phyloP scores from a whole-genome alignment of 768 basidiomycete genomes.

The Russula foetens region DNA sequence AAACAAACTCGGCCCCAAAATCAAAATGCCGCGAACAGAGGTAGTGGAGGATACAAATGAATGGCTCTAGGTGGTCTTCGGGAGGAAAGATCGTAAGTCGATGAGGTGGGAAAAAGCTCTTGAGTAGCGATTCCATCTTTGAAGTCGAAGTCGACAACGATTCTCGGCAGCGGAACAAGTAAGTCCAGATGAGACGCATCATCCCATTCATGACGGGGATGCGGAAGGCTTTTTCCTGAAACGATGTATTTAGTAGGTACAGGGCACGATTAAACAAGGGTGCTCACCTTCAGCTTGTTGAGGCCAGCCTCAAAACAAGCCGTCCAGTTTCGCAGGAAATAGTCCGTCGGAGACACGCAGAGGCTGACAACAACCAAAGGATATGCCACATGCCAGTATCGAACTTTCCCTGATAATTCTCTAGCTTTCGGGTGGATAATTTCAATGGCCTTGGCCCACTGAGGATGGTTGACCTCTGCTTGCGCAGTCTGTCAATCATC shows the following conservation, averaged over 20 bases:
- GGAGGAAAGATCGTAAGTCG: slow-evolving; percentile 50
- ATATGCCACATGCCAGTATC: slow-evolving; percentile 85
- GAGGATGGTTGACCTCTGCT: slow-evolving; percentile 91
- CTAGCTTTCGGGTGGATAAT: slow-evolving; percentile 72
- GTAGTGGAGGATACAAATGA: slow-evolving; percentile 75
- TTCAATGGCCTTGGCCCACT: slow-evolving; percentile 91
- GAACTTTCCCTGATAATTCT: slow-evolving; percentile 80
- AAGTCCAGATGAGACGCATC: slow-evolving; percentile 84
- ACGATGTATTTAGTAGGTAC: background rate
- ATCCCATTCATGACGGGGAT: slow-evolving; percentile 72
- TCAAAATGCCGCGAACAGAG: slow-evolving; percentile 78
- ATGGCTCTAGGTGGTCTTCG: slow-evolving; percentile 72
- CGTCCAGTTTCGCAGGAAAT: slow-evolving; percentile 79
- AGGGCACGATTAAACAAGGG: slow-evolving; percentile 6
- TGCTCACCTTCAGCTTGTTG: slow-evolving; percentile 71
- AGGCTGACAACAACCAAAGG: slow-evolving; percentile 76
- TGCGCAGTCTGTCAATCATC: slow-evolving; percentile 62
- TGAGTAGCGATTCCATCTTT: slow-evolving; percentile 67
- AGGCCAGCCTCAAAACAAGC: slow-evolving; percentile 63
- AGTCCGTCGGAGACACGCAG: slow-evolving; percentile 80
- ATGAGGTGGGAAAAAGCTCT: slow-evolving; percentile 71
- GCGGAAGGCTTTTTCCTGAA: slow-evolving; percentile 71
- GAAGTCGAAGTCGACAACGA: slow-evolving; percentile 70
- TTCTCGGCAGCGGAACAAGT: slow-evolving; percentile 90
- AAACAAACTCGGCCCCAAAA: slow-evolving; percentile 71